Percentiles rank a stretch among this genome's conserved stretches.
Conservation (phyloP, 164 flowering plant species). For the Vitis cinerea region DNA sequence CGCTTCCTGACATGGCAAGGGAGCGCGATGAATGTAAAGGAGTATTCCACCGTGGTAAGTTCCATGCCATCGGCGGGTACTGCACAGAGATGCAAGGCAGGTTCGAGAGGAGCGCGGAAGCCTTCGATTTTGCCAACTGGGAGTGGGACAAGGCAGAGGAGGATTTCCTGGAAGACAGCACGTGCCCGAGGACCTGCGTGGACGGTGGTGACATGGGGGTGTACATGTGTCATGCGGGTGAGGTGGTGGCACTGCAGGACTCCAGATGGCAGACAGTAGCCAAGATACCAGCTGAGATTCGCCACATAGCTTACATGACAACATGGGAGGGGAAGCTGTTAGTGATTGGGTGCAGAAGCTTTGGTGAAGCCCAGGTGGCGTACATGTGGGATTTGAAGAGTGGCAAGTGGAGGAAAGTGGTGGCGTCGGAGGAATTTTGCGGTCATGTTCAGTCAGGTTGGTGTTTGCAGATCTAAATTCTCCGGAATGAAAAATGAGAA, state of each 20-base stretch:
- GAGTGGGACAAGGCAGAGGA: constrained; percentile 34
- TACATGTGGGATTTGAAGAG: constrained; percentile 34
- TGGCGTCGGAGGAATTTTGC: constrained; percentile 22
- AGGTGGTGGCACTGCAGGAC: constrained; percentile 22
- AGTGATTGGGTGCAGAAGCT: constrained; percentile 40
- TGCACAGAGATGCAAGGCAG: constrained; percentile 55
- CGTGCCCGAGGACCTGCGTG: constrained; percentile 40
- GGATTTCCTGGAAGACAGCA: constrained; percentile 17
- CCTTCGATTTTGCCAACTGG: constrained; percentile 30
- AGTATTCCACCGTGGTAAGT: constrained; percentile 43
- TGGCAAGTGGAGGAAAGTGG: constrained; percentile 43
- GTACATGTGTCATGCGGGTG: constrained; percentile 23
- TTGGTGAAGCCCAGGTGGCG: constrained; percentile 27
- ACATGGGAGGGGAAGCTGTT: constrained; percentile 38
- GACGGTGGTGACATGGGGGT: constrained; percentile 17
- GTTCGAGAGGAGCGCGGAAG: constrained; percentile 48
- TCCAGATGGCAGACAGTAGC: constrained; percentile 39
- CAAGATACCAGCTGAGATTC: constrained; percentile 37
- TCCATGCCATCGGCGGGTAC: constrained; percentile 74
- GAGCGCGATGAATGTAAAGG: constrained; percentile 73
- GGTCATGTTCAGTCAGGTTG: constrained; percentile 68
- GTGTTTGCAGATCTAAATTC: constrained; percentile 37
- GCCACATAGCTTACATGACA: constrained; percentile 17
- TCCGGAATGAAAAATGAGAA: too few species aligned
- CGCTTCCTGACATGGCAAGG: constrained; percentile 58